Evolutionary conservation across 306 rosid species (phyloP).

Genomic region (Sechiopsis laciniata): DNA sequence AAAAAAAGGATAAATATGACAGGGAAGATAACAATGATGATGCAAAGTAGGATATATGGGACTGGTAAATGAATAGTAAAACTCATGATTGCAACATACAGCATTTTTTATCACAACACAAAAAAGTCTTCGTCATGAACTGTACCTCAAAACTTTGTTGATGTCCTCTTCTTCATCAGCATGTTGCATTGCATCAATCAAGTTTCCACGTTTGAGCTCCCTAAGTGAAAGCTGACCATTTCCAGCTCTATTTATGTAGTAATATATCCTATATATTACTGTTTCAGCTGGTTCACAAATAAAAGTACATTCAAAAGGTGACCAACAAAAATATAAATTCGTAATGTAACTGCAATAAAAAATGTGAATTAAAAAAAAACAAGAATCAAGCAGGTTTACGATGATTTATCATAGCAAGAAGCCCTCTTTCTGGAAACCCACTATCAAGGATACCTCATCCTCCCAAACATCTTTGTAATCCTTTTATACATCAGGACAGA

Average conservation of each 20-base stretch:
- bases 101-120: too few species aligned
- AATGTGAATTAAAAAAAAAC: background rate
- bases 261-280: slow-evolving; percentile 94
- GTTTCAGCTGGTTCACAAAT: slow-evolving; percentile 91
- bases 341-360: background rate
- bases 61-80: background rate
- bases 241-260: slow-evolving; percentile 89
- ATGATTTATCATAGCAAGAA: slow-evolving; percentile 17
- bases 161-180: slow-evolving; percentile 99
- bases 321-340: background rate
- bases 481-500: background rate
- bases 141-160: slow-evolving; percentile 94
- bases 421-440: slow-evolving; percentile 11
- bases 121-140: background rate
- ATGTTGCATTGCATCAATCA: slow-evolving; percentile 98
- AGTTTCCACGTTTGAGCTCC: slow-evolving; percentile 91
- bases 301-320: slow-evolving; percentile 25
- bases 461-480: background rate
- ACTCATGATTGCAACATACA: background rate
- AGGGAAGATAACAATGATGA: slow-evolving; percentile 6
- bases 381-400: slow-evolving; percentile 16
- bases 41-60: background rate
- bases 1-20: background rate
- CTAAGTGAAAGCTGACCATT: slow-evolving; percentile 81
- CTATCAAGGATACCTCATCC: background rate